Base-by-base conservation (phyloP, 208 protist species). In the Leishmania arabica region DNA sequence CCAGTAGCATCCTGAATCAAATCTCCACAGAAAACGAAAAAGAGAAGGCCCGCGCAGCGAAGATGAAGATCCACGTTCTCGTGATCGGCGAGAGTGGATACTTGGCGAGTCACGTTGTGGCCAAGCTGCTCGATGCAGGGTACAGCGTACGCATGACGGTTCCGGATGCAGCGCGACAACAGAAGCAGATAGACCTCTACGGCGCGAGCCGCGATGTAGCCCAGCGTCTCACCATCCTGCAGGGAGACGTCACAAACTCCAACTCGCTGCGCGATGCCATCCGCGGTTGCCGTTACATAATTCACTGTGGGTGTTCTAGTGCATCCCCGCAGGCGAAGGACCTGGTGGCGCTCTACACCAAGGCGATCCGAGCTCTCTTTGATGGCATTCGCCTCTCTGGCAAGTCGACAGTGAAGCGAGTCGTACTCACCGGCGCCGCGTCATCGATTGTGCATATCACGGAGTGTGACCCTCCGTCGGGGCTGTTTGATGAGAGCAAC, bases 31-130 rank as follows among this genome's bases (percentile, higher is more conserved):
- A 97, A 70, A 95, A 89, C 11, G 95, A 96, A 64, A 91, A 89
- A 71, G 95, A 95, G 77, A 86, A 89, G 68, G 88, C 86, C 27
- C 86, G 91, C n/a, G 84, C 84, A 65, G 86, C 88, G 0, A 95
- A 94, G 82, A 95, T 89, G 81, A 98, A 96, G 84, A 92, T 92
- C 21, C 82, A 90, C 71, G 95, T 98, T 3, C 86, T 98, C 40
- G 93, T 98, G n/a, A 91, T 97, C 79, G 95, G 93, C 47, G 95
- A 95, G 40, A 92, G 88, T 72, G 91, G 90, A 31, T 98, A 96
- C 88, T 86, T 96, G 24, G 88, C 92, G 3, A 93, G 90, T 78
- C 93, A 98, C 86, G 89, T 97, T 49, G 87, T 98, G n/a, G 81
- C 81, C 8, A 94, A 91, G 85, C 87, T 96, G 49, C 93, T 98